Conservation (phyloP, 306 rosid species). For the Astragalus membranaceus region DNA sequence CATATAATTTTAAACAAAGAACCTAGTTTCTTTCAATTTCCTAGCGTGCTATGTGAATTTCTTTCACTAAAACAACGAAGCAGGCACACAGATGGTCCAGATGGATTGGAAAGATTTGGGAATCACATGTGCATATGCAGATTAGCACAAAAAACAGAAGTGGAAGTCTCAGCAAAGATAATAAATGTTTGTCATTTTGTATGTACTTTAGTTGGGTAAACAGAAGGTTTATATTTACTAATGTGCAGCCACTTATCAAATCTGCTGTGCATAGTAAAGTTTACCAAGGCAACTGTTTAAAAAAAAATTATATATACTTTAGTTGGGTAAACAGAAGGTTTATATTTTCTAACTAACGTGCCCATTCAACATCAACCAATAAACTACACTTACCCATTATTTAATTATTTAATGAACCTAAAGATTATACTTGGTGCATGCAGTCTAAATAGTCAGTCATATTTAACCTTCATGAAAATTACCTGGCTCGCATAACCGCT, state of each 20-base stretch:
- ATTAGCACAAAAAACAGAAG: constrained; percentile 31
- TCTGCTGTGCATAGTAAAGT: background rate
- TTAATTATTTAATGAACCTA: background rate
- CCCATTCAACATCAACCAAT: background rate
- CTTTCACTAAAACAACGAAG: constrained; percentile 16
- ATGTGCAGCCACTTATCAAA: constrained; percentile 16
- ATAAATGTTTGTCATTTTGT: constrained; percentile 43
- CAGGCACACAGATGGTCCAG: constrained; percentile 35
- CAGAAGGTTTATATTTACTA: too few species aligned
- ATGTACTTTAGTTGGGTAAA: too few species aligned
- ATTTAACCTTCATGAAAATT: constrained; percentile 5
- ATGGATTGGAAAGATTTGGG: background rate
- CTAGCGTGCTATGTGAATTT: constrained; percentile 16
- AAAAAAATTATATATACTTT: background rate
- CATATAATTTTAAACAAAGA: constrained; percentile 1
- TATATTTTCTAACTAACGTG: background rate
- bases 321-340: background rate
- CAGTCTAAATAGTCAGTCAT: background rate
- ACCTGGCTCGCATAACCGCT: constrained; percentile 79
- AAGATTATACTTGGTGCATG: background rate
- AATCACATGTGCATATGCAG: constrained; percentile 50
- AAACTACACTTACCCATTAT: background rate
- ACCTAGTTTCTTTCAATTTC: background rate
- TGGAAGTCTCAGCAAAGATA: constrained; percentile 8
- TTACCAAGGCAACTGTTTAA: background rate